These are phyloP conservation scores for Bacterosira constricta DNA, from an alignment of 108 stramenopile genomes.

Conservation along the genomic window DNA sequence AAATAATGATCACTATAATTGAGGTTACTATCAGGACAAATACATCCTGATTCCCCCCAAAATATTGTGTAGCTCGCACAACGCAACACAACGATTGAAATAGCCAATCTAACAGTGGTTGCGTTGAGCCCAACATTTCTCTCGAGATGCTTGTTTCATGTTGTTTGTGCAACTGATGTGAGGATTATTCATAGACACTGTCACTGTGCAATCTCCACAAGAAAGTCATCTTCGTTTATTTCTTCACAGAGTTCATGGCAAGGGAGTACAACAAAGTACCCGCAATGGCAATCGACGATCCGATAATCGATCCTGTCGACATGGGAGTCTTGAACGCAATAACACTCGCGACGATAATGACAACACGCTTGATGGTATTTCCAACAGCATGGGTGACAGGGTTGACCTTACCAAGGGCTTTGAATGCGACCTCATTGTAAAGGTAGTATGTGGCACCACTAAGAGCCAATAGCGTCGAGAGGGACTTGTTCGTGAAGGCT, in stretches of 20 bases:
- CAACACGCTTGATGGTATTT: constrained; percentile 99
- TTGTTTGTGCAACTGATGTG: not conserved
- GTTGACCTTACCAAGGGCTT: constrained; percentile 95
- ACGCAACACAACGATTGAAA: not conserved
- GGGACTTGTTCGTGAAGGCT: constrained; percentile 71
- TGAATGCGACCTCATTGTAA: constrained; percentile 99
- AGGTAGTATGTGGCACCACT: constrained; percentile 93
- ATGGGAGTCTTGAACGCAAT: constrained; percentile 97
- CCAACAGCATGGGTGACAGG: constrained; percentile 98
- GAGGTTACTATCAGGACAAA: too few relatives aligned
- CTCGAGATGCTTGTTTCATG: not conserved
- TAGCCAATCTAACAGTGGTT: not conserved
- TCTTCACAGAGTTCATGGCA: constrained; percentile 92
- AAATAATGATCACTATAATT: not conserved
- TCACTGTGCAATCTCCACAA: not conserved
- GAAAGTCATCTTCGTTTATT: constrained; percentile 33
- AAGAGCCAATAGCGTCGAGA: constrained; percentile 53
- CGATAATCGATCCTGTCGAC: constrained; percentile 91
- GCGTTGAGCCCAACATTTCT: too few relatives aligned
- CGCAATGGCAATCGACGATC: constrained; percentile 90
- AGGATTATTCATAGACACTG: not conserved
- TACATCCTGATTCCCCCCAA: too few relatives aligned
- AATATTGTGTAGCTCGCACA: not conserved
- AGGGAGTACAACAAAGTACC: constrained; percentile 96
- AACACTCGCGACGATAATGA: constrained; percentile 96